Conservation (phyloP, 2,329 filamentous ascomycete genomes). For the Aspergillus spinulosporus region DNA sequence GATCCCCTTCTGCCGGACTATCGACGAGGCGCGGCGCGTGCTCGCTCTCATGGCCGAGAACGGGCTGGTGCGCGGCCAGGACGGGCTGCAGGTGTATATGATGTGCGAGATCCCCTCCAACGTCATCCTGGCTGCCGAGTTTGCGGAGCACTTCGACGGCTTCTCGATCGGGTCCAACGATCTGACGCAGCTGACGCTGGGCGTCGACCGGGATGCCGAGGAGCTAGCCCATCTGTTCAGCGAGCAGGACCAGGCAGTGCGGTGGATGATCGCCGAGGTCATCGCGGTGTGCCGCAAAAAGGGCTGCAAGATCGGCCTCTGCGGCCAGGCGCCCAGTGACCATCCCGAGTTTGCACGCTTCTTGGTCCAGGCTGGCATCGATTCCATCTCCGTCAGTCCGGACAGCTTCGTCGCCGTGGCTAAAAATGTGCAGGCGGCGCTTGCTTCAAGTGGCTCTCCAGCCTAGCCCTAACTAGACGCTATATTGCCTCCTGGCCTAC, state of each 20-base stretch:
- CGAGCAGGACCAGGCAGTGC: conserved; percentile 44
- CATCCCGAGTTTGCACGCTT: conserved; percentile 43
- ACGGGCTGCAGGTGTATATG: conserved; percentile 42
- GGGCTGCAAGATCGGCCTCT: conserved; percentile 42
- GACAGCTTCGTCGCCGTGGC: conserved; percentile 44
- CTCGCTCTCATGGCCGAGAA: conserved; percentile 41
- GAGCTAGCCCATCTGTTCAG: conserved; percentile 41
- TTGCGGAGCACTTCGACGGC: conserved; percentile 42
- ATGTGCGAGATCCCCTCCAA: conserved; percentile 48
- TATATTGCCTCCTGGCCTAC: too few species aligned
- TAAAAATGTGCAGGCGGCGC: conserved; percentile 7
- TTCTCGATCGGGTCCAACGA: conserved; percentile 48
- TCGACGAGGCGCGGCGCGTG: conserved; percentile 38
- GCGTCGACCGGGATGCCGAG: conserved; percentile 42
- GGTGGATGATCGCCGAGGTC: conserved; percentile 41
- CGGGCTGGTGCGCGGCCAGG: conserved; percentile 39
- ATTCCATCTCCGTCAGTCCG: conserved; percentile 44
- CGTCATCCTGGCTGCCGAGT: conserved; percentile 40
- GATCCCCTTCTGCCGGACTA: conserved; percentile 43
- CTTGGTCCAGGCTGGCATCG: conserved; percentile 38
- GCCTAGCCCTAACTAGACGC: too few species aligned
- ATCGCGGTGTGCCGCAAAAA: conserved; percentile 30
- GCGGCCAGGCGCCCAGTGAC: conserved; percentile 44
- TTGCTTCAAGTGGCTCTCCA: neutral
- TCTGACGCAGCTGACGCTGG: conserved; percentile 43